A percentile compares a stretch with the other conserved stretches of the same genome.
Conservation (phyloP, 306 rosid genomes). For the Sechiopsis laciniata region DNA sequence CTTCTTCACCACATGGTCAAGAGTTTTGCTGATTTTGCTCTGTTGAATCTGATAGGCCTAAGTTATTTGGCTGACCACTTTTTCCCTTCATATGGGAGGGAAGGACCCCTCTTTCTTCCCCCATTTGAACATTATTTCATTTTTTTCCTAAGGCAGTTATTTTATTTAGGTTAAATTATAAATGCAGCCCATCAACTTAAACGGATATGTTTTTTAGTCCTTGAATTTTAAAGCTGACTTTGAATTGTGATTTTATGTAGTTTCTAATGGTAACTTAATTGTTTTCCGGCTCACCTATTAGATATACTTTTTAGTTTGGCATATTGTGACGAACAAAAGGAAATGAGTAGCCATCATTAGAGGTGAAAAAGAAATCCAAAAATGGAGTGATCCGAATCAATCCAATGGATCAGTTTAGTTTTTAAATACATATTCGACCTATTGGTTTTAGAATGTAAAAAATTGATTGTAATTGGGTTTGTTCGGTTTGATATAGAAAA, state of each 20-base stretch:
- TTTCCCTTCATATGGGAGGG: slow-evolving; percentile 3
- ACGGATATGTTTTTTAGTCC: background rate
- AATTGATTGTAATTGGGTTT: too few species aligned
- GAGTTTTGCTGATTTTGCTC: slow-evolving; percentile 14
- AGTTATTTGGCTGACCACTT: background rate
- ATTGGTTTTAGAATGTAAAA: too few species aligned
- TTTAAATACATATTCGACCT: too few species aligned
- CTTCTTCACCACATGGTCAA: slow-evolving; percentile 18
- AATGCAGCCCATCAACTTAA: background rate
- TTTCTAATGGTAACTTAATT: background rate
- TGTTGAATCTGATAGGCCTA: slow-evolving; percentile 14
- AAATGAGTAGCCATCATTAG: too few species aligned
- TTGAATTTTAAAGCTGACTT: background rate
- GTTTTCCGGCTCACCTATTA: too few species aligned
- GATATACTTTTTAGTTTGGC: too few species aligned
- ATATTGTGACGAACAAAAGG: too few species aligned
- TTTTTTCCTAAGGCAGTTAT: slow-evolving; percentile 9
- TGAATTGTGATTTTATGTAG: background rate
- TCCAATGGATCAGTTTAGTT: too few species aligned
- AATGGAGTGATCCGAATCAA: too few species aligned
- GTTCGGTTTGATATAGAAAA: too few species aligned
- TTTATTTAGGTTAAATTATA: slow-evolving; percentile 18
- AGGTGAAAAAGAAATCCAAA: too few species aligned
- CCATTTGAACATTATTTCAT: slow-evolving; percentile 18
- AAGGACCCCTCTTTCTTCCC: slow-evolving; percentile 2